Base-by-base conservation (phyloP, 306 rosid genomes). In the Pyrus pyrifolia region DNA sequence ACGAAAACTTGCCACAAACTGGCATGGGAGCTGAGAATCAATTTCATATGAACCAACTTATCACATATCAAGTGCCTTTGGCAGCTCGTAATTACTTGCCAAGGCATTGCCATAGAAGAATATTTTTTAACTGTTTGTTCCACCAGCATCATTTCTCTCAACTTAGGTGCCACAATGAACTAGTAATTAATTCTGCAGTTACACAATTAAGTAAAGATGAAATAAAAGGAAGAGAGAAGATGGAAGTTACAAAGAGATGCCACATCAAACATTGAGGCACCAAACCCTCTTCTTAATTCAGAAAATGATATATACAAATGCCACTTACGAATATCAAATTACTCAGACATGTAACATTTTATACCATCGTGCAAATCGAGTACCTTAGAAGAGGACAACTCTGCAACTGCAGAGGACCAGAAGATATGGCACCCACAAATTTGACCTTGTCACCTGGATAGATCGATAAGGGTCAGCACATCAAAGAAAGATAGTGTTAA, bases 401-500 rank as follows among this genome's bases (percentile, higher is more conserved):
- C 60, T 82, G 89, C 25, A 81, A 78, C 7, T 89, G 27, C 14
- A 93, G 64, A 77, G 78, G 76, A 18, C 78, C 78, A 72, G 88
- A 83, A 83, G 93, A 79, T 66, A 83, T 9, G 8, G 87, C 65
- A 72, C 98, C 99, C 52, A 96, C 87, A 83, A 81, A 96, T 84
- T 85, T 96, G 42, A 96, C 99, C 68, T 92, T 85, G 81, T 92
- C 99, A 76, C 99, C 99, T 96, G 86, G 81, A 87, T 73, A 74
- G 76, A 78, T 70, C 49, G 21, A 69, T 25, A 83, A 67, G 64
- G 22, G 44, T 57, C 53, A 57, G 64, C 2, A 78, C 25, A 55
- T 10, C 62, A 46, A 51, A 51, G 21, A 45, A 46, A 57, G 35
- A 38, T 22, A 30, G 59, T 18, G 38, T 67, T 42, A 59, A 76